Evolutionary conservation across 345 rosid species (phyloP).

Genomic region (Boechera stricta): DNA sequence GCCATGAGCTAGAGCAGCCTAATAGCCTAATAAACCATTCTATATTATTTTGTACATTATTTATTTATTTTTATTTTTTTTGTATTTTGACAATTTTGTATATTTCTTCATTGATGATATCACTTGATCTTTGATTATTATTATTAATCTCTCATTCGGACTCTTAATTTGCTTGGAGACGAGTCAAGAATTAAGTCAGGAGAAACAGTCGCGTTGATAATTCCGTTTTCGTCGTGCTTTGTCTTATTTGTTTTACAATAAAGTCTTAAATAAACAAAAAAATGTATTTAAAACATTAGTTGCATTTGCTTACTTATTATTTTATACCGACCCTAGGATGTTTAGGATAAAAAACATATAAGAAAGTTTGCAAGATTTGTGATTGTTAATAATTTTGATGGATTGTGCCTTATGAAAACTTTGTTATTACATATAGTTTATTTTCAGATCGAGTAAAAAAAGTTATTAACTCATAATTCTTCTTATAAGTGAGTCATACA

Average conservation of each 20-base stretch:
- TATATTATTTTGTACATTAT: no score
- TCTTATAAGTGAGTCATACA: no score
- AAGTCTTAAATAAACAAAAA: not conserved
- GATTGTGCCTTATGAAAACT: not conserved
- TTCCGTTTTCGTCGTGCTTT: not conserved
- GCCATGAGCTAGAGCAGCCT: not conserved
- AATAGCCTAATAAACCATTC: not conserved
- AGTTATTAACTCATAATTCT: no score
- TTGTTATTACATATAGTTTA: not conserved
- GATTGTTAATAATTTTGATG: not conserved
- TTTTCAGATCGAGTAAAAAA: no score
- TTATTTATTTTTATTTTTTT: no score
- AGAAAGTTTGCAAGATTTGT: not conserved
- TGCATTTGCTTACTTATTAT: not conserved
- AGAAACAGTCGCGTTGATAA: not conserved
- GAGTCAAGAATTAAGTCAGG: not conserved
- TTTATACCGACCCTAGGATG: not conserved
- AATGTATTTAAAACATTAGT: no score
- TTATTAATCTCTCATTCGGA: not conserved
- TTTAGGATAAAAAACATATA: not conserved
- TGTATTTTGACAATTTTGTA: not conserved
- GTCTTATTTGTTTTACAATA: not conserved
- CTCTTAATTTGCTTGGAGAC: not conserved
- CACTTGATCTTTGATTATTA: not conserved
- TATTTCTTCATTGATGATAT: not conserved